phyloP scores from a whole-genome alignment of 768 basidiomycete species.

The Hortiboletus flavorubellus region DNA sequence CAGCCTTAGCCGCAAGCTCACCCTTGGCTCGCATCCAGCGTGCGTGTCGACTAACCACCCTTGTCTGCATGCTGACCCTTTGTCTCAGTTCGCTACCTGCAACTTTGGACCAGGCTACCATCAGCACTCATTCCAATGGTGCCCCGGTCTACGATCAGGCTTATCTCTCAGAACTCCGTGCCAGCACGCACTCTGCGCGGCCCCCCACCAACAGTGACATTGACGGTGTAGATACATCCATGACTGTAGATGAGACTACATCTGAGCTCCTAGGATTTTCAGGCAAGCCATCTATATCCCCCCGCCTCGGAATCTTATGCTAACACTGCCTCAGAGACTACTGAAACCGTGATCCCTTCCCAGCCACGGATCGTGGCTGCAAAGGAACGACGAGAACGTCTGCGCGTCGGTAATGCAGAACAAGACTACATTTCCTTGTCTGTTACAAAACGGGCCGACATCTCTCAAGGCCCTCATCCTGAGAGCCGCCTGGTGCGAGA shows the following conservation, averaged over 20 bases:
- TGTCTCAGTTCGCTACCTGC: constrained; percentile 35
- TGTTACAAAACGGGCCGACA: constrained; percentile 53
- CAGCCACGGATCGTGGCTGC: constrained; percentile 69
- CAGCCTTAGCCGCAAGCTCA: constrained; percentile 62
- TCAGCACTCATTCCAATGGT: constrained; percentile 41
- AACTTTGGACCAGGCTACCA: constrained; percentile 53
- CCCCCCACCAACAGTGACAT: constrained; percentile 37
- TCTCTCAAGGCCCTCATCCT: constrained; percentile 72
- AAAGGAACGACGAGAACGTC: constrained; percentile 70
- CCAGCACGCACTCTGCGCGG: constrained; percentile 62
- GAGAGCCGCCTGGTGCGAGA: constrained; percentile 79
- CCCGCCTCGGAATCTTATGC: not conserved
- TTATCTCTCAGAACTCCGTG: constrained; percentile 75
- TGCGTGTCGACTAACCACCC: constrained; percentile 21
- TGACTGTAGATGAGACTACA: constrained; percentile 39
- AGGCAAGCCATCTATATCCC: constrained; percentile 25
- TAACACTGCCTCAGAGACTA: constrained; percentile 29
- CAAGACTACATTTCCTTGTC: constrained; percentile 82
- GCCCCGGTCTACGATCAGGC: constrained; percentile 69
- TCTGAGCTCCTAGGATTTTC: constrained; percentile 21
- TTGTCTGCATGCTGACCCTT: constrained; percentile 7
- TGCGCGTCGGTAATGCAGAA: constrained; percentile 48
- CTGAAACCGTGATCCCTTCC: constrained; percentile 56
- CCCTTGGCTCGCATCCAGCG: constrained; percentile 55
- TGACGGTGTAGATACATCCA: constrained; percentile 50